Evolutionary conservation across 2,329 filamentous ascomycete genomes (phyloP), one percentile per base, ranked within the genome.

Genomic region (Blastomyces percursus): DNA sequence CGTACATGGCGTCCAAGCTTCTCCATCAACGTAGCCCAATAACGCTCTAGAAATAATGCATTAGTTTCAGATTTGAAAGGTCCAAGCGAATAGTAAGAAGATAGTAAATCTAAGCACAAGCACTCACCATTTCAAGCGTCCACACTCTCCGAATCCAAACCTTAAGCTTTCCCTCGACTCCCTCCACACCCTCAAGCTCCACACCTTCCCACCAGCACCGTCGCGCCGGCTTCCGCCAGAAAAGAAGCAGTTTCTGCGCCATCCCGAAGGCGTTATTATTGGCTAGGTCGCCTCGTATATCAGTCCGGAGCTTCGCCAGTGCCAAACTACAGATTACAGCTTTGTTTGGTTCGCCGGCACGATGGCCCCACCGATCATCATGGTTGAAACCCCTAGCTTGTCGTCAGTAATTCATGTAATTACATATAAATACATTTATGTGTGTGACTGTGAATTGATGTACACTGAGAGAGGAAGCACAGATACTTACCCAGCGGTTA

Each of bases 141-240:
- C 94, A 99, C 64, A 99, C 94, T 70, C 94, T 85, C 72, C 94
- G 84, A 74, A 99, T 97, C 94, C 94, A 99, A 63, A 99, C 91
- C 78, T 99, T 99, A 68, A 99, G 82, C 74, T 87, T 90, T 60
- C 92, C 93, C 60, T 96, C 86, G 8, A 97, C 88, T 16, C 94
- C 94, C 59, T 95, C 91, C 14, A 99, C 89, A 67, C 90, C 82
- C 21, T 94, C 85, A 54, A 99, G 81, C 74, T 97, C 92, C 46
- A 99, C 89, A 30, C 94, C 94, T 75, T 99, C 94, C 94, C 94
- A 99, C 94, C 94, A 99, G 80, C 94, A 99, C 74, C 94, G 84
- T 65, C 94, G 82, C 16, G 94, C 94, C 19, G 94, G 94, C 77
- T 99, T 99, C 67, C 94, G 85, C 94, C 94, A 99, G 80, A 99